A percentile compares a stretch with the other conserved stretches of the same genome.
phyloP scores from a whole-genome alignment of 1,284 basidiomycete species.

The Paramarasmius palmivorus region DNA sequence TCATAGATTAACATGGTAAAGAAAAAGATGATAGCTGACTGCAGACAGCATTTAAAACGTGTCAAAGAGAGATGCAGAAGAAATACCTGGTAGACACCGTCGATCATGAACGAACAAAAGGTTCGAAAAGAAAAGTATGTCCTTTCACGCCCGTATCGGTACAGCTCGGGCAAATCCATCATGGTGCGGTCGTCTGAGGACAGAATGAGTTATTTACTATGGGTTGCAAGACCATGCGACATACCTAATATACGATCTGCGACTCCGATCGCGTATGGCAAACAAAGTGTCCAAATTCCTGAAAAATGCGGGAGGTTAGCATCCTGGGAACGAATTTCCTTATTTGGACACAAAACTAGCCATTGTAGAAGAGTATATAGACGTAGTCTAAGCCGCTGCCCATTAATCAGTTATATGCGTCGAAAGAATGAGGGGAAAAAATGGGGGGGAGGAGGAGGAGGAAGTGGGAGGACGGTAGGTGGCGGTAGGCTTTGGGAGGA shows the following conservation, averaged over 20 bases:
- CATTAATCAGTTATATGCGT: conserved; percentile 9
- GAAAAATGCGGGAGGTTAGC: too few species aligned
- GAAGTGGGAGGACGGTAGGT: too few species aligned
- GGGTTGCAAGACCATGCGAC: conserved; percentile 26
- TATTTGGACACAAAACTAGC: too few species aligned
- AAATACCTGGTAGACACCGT: conserved; percentile 83
- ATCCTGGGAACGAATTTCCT: too few species aligned
- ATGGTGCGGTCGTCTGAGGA: conserved; percentile 76
- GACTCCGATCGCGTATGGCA: conserved; percentile 92
- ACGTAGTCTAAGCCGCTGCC: conserved; percentile 88
- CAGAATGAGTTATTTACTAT: too few species aligned
- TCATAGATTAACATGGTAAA: conserved; percentile 83
- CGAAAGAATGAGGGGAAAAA: too few species aligned
- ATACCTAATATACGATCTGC: conserved; percentile 89
- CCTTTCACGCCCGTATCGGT: conserved; percentile 80
- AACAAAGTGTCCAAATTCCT: conserved; percentile 95
- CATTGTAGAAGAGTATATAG: conserved; percentile 98
- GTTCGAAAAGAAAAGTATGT: conserved; percentile 81
- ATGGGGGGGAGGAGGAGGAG: too few species aligned
- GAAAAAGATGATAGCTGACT: conserved; percentile 91
- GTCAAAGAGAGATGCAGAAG: conserved; percentile 15
- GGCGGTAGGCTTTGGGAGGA: too few species aligned
- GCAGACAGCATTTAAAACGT: not conserved
- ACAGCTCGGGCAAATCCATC: conserved; percentile 97
- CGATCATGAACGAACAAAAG: conserved; percentile 86